These are phyloP conservation scores for Scolecobasidium constrictum DNA, from an alignment of 2,329 filamentous ascomycete genomes.

Conservation along the genomic window DNA sequence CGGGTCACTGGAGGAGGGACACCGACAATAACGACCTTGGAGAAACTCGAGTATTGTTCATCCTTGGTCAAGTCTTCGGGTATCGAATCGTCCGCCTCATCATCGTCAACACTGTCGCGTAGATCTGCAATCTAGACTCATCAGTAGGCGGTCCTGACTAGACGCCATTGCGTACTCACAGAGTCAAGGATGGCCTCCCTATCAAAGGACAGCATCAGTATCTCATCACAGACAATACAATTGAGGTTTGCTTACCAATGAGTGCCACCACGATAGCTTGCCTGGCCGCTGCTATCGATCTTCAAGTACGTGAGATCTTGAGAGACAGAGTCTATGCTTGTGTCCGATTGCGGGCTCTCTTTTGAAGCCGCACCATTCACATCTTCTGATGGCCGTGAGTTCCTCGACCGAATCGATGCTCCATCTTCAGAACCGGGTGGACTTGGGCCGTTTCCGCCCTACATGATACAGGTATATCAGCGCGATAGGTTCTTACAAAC, in stretches of 20 bases:
- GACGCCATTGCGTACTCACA: too few species aligned
- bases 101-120: slow-evolving; percentile 5
- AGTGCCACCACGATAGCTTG: slow-evolving; percentile 6
- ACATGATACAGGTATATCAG: too few species aligned
- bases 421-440: not conserved
- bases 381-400: too few species aligned
- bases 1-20: not conserved
- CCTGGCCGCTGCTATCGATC: slow-evolving; percentile 5
- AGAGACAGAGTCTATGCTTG: not conserved
- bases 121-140: slow-evolving; percentile 8
- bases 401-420: not conserved
- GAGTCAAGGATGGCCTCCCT: slow-evolving; percentile 11
- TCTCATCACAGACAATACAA: too few species aligned
- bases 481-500: too few species aligned
- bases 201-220: too few species aligned
- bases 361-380: too few species aligned
- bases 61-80: not conserved
- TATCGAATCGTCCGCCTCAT: slow-evolving; percentile 5
- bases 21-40: slow-evolving; percentile 1
- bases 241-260: slow-evolving; percentile 12
- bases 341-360: not conserved
- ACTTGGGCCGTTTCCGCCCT: not conserved
- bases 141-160: too few species aligned
- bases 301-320: not conserved
- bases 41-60: not conserved